phyloP scores from a whole-genome alignment of 345 rosid species.

The Ricinus communis region DNA sequence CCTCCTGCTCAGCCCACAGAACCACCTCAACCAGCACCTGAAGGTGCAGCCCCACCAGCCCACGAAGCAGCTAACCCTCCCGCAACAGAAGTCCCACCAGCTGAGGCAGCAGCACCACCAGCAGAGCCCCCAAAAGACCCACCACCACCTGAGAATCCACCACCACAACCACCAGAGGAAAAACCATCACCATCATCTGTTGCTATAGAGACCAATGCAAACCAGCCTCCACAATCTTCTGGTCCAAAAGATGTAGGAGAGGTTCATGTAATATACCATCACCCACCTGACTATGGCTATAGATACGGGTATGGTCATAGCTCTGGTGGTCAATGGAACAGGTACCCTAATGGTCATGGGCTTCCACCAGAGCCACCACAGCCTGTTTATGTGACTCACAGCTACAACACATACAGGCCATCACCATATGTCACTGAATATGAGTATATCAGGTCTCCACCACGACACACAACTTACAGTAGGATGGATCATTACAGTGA shows the following conservation, averaged over 20 bases:
- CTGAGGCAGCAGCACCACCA: slow-evolving; percentile 35
- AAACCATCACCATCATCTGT: slow-evolving; percentile 36
- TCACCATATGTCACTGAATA: slow-evolving; percentile 57
- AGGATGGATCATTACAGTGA: slow-evolving; percentile 41
- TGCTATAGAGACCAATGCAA: slow-evolving; percentile 29
- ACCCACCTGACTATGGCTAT: slow-evolving; percentile 46
- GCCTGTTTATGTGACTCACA: slow-evolving; percentile 44
- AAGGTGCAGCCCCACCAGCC: slow-evolving; percentile 30
- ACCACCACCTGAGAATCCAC: slow-evolving; percentile 34
- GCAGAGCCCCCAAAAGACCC: slow-evolving; percentile 45
- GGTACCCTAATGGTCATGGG: slow-evolving; percentile 26
- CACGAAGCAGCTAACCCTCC: slow-evolving; percentile 34
- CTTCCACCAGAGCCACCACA: slow-evolving; percentile 31
- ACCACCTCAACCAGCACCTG: slow-evolving; percentile 29
- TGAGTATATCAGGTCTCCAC: slow-evolving; percentile 38
- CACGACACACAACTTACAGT: slow-evolving; percentile 32
- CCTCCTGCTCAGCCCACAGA: slow-evolving; percentile 45
- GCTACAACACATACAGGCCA: slow-evolving; percentile 61
- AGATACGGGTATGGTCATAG: slow-evolving; percentile 34
- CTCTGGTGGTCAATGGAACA: slow-evolving; percentile 32
- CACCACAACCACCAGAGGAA: slow-evolving; percentile 29
- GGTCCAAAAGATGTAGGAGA: slow-evolving; percentile 50
- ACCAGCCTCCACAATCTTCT: slow-evolving; percentile 29
- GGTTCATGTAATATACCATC: slow-evolving; percentile 47
- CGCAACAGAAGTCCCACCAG: slow-evolving; percentile 44